Percentiles rank a stretch among this genome's conserved stretches.
These are phyloP conservation scores for Monosporascus ibericus DNA, from an alignment of 2,329 filamentous ascomycete genomes.

Conservation along the genomic window DNA sequence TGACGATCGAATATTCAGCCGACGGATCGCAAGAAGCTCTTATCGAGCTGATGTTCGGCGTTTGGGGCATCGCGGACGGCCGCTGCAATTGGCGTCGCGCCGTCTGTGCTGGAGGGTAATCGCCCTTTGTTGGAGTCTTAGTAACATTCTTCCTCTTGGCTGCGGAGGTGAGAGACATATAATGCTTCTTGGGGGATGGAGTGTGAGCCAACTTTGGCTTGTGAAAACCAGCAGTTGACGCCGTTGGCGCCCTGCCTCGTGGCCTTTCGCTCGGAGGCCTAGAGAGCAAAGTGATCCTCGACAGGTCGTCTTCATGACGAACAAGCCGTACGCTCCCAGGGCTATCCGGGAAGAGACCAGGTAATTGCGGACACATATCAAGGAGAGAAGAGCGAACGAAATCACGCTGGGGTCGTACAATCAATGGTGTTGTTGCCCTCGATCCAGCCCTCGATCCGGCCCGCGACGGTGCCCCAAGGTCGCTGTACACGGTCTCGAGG, in stretches of 20 bases:
- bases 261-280: constrained; percentile 20
- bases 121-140: constrained; percentile 45
- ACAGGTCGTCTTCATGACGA: constrained; percentile 21
- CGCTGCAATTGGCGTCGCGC: constrained; percentile 60
- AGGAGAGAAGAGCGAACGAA: constrained; percentile 34
- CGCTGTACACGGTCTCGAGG: constrained; percentile 71
- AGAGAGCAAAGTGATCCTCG: constrained; percentile 16
- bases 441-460: constrained; percentile 51
- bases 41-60: constrained; percentile 68
- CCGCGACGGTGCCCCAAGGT: constrained; percentile 32
- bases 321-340: constrained; percentile 42
- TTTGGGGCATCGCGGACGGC: constrained; percentile 64
- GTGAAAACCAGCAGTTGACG: constrained; percentile 13
- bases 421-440: constrained; percentile 63
- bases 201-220: constrained; percentile 27
- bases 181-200: constrained; percentile 28
- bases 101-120: constrained; percentile 46
- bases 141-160: constrained; percentile 38
- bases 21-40: constrained; percentile 59
- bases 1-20: constrained; percentile 77
- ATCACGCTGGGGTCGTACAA: constrained; percentile 50
- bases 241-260: constrained; percentile 1
- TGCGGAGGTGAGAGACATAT: constrained; percentile 41
- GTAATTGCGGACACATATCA: constrained; percentile 15
- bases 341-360: constrained; percentile 24